Percentiles rank a stretch among this genome's conserved stretches.
Conservation (phyloP, 129 eudicot genomes). For the Deinandra increscens region DNA sequence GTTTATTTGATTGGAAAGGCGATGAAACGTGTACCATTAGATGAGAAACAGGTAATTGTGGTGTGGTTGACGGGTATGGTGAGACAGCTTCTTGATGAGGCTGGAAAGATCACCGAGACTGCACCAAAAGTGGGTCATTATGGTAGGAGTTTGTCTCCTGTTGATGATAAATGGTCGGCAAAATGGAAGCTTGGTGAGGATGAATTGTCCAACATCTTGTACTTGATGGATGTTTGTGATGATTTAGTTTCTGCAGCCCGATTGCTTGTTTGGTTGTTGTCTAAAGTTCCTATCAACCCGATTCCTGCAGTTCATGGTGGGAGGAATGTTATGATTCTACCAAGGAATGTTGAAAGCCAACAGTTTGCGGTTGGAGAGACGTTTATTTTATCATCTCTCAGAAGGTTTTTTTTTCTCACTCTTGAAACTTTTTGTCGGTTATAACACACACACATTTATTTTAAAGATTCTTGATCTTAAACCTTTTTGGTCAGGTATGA, state of each 20-base stretch:
- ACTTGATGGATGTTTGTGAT: constrained; percentile 73
- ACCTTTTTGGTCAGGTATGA: constrained; percentile 66
- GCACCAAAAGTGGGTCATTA: constrained; percentile 50
- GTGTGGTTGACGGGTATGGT: constrained; percentile 70
- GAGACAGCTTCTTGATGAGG: constrained; percentile 72
- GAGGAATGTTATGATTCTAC: constrained; percentile 55
- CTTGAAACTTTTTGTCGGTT: neutral
- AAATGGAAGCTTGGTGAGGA: constrained; percentile 96
- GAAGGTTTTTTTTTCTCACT: constrained; percentile 56
- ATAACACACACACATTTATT: neutral
- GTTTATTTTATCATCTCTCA: constrained; percentile 65
- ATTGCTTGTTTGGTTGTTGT: constrained; percentile 80
- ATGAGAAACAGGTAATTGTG: constrained; percentile 62
- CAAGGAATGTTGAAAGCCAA: constrained; percentile 62
- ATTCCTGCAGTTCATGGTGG: constrained; percentile 57
- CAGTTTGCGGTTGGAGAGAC: constrained; percentile 69
- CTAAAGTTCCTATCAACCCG: constrained; percentile 53
- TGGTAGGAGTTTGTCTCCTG: constrained; percentile 46
- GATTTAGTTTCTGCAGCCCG: constrained; percentile 65
- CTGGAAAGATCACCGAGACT: constrained; percentile 49
- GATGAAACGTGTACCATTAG: constrained; percentile 60
- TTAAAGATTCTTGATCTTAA: neutral
- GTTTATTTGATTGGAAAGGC: constrained; percentile 61
- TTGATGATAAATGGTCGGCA: constrained; percentile 53
- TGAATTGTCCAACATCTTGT: constrained; percentile 66